Evolutionary conservation across 345 rosid genomes (phyloP).

Genomic region (rapeseed (Brassica napus)): Da-Ae NC_063441.1:11093501-11094000

Average conservation of each 20-base stretch:
- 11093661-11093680: constrained; percentile 55
- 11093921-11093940: constrained; percentile 53
- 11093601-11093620: background rate
- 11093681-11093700: constrained; percentile 72
- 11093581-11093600: constrained; percentile 24
- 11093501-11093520: constrained; percentile 67
- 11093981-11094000: constrained; percentile 60
- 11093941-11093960: constrained; percentile 45
- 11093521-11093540: constrained; percentile 81
- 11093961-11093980: constrained; percentile 44
- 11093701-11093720: constrained; percentile 79
- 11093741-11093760: constrained; percentile 81
- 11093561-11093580: constrained; percentile 49
- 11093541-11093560: constrained; percentile 74
- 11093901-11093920: constrained; percentile 69
- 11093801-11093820: background rate
- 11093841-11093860: constrained; percentile 74
- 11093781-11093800: background rate
- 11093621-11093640: background rate
- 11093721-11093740: constrained; percentile 58
- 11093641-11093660: constrained; percentile 40
- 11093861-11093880: constrained; percentile 54
- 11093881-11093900: constrained; percentile 59
- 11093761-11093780: constrained; percentile 47
- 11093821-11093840: constrained; percentile 60